These are phyloP conservation scores for Tripterygium wilfordii DNA, from an alignment of 177 flowering plant genomes.

Conservation along the genomic window DNA sequence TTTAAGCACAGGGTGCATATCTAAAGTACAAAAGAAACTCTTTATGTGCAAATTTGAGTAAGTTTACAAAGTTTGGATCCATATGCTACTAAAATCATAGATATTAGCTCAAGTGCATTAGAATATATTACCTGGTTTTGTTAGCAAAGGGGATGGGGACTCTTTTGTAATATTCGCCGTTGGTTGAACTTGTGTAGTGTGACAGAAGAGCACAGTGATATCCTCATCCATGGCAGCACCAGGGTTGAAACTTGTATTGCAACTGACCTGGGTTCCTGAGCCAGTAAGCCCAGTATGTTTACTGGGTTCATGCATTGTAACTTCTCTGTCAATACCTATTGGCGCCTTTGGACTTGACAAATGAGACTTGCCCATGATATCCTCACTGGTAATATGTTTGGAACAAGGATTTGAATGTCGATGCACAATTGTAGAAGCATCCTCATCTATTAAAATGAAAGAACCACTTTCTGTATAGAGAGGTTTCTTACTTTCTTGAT, in stretches of 20 bases:
- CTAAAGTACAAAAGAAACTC: too few species aligned
- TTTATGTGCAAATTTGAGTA: too few species aligned
- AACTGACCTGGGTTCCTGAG: too few species aligned
- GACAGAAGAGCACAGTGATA: slow-evolving; percentile 20
- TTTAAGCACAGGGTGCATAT: too few species aligned
- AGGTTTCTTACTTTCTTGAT: slow-evolving; percentile 5
- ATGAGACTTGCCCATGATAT: slow-evolving; percentile 13
- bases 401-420: too few species aligned
- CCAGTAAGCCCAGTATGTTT: slow-evolving; percentile 7
- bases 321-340: slow-evolving; percentile 12
- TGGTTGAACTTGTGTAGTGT: slow-evolving; percentile 24
- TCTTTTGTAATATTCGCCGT: slow-evolving; percentile 41
- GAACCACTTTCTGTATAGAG: slow-evolving; percentile 19
- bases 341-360: slow-evolving; percentile 7
- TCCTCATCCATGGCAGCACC: slow-evolving; percentile 28
- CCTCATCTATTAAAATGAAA: slow-evolving; percentile 13
- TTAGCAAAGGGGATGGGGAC: slow-evolving; percentile 19
- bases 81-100: neutral
- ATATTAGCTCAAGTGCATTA: neutral
- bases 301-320: slow-evolving; percentile 1
- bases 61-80: neutral
- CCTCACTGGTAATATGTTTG: slow-evolving; percentile 11
- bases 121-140: slow-evolving; percentile 54
- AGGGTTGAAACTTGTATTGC: too few species aligned
- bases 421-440: slow-evolving; percentile 6